Evolutionary conservation across 805 yeast species (phyloP).

Genomic region (Candida ulmi): DNA sequence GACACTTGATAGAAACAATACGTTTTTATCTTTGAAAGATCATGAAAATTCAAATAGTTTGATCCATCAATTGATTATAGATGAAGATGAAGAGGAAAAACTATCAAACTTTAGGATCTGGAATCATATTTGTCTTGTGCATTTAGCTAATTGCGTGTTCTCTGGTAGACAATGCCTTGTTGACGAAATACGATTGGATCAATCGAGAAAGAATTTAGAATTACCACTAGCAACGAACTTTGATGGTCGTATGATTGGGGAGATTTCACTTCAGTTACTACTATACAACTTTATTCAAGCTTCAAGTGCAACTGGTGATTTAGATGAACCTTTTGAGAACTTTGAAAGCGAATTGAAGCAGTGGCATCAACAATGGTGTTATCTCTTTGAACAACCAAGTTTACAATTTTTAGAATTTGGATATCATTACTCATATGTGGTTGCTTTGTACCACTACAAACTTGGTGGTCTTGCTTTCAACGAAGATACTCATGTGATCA

Average conservation of each 20-base stretch:
- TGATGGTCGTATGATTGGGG: conserved; percentile 80
- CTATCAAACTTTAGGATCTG: conserved; percentile 58
- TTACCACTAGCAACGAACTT: conserved; percentile 62
- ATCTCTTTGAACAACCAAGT: conserved; percentile 62
- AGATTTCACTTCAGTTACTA: conserved; percentile 54
- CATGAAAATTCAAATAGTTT: conserved; percentile 10
- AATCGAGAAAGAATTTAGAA: conserved; percentile 52
- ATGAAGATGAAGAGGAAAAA: conserved; percentile 32
- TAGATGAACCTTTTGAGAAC: conserved; percentile 21
- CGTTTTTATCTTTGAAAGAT: conserved; percentile 11
- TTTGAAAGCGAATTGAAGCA: conserved; percentile 43
- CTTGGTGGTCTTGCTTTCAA: not conserved
- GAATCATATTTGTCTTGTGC: conserved; percentile 67
- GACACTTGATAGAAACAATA: conserved; percentile 36
- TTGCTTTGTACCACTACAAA: conserved; percentile 40
- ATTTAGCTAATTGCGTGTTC: conserved; percentile 58
- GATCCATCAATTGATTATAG: conserved; percentile 15
- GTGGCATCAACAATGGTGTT: conserved; percentile 70
- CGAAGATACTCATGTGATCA: conserved; percentile 11
- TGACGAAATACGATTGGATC: conserved; percentile 53
- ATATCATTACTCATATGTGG: conserved; percentile 54
- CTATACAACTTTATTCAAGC: conserved; percentile 53
- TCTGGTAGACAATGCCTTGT: conserved; percentile 61
- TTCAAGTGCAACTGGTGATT: conserved; percentile 10
- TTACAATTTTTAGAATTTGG: conserved; percentile 71